Percentiles rank a stretch among this genome's conserved stretches.
Conservation (phyloP, 2,329 filamentous ascomycete genomes). For the Mollisia scopiformis region DNA sequence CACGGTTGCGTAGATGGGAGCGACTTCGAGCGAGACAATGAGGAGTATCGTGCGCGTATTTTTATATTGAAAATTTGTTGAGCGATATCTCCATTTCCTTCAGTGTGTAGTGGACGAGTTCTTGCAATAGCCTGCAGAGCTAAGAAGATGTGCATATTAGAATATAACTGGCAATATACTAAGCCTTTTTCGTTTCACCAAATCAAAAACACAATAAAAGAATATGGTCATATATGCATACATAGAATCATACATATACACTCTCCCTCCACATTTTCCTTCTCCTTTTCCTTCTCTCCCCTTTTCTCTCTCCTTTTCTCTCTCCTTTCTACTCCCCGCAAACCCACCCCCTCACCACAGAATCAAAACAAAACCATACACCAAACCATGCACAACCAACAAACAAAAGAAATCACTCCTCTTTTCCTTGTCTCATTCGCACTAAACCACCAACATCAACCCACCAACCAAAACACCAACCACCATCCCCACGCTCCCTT, state of each 20-base stretch:
- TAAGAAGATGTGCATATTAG: neutral
- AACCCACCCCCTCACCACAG: neutral
- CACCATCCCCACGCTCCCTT: constrained; percentile 7
- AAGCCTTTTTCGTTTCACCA: too few species aligned
- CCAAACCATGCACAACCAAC: neutral
- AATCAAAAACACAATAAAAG: too few species aligned
- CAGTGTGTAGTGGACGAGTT: too few species aligned
- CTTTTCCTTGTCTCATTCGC: neutral
- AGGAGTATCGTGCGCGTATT: too few species aligned
- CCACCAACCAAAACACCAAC: constrained; percentile 11
- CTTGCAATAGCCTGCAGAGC: too few species aligned
- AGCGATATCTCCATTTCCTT: too few species aligned
- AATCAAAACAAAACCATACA: constrained; percentile 1
- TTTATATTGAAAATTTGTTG: too few species aligned
- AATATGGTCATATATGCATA: constrained; percentile 4
- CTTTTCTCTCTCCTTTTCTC: neutral
- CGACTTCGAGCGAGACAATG: too few species aligned
- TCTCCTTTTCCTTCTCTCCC: neutral
- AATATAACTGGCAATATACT: neutral
- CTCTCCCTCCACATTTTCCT: neutral
- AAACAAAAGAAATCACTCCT: neutral
- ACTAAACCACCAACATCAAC: constrained; percentile 18
- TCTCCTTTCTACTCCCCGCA: neutral
- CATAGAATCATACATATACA: constrained; percentile 6
- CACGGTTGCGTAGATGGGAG: too few species aligned